Evolutionary conservation across 805 yeast genomes (phyloP), one percentile per base, ranked within the genome.

Genomic region (Saccharomyces paradoxus): DNA sequence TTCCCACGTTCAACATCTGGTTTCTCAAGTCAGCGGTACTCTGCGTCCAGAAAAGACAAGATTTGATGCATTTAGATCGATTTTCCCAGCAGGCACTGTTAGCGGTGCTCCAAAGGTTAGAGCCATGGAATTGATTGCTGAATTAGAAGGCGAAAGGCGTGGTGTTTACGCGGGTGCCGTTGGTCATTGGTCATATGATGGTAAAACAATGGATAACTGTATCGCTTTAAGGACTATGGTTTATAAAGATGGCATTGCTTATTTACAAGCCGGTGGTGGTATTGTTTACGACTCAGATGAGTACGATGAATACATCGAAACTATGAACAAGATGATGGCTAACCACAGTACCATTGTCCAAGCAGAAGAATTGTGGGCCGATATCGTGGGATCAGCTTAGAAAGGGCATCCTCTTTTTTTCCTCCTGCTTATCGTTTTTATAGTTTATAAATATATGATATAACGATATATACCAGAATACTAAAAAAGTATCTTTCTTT

Each of bases 111-210:
- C 99, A 54, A 94, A 94, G 72, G 96, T 94, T 46, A 83, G 81
- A 63, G 99, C 99, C 9, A 94, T 94, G 98, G 95, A 91, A 71
- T 76, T 94, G 48, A 89, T 94, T 63, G 86, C 87, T 21, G 96
- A 89, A 68, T 74, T 92, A 50, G 99, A 94, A 68, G 79, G 81
- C 57, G 98, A 92, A 68, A 89, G 89, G 66, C 79, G 99, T 67
- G 99, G 98, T 49, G 91, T 92, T 8, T 94, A 94, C 67, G 99
- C 99, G 0, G 99, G 99, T 58, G 99, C 99, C 1, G 98, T 94
- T 21, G 99, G 99, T 7, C 87, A 87, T 69, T 94, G 97, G 97
- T 90, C 96, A 0, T 94, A 91, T 68, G 96, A 90, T 65, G 89
- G 92, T n/a, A 82, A 81, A 62, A 80, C 89, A 29, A 92, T 94